A percentile compares a stretch with the other conserved stretches of the same genome.
These are phyloP conservation scores for Camellia sinensis DNA, from an alignment of 148 eudicot genomes.

Conservation along the genomic window DNA sequence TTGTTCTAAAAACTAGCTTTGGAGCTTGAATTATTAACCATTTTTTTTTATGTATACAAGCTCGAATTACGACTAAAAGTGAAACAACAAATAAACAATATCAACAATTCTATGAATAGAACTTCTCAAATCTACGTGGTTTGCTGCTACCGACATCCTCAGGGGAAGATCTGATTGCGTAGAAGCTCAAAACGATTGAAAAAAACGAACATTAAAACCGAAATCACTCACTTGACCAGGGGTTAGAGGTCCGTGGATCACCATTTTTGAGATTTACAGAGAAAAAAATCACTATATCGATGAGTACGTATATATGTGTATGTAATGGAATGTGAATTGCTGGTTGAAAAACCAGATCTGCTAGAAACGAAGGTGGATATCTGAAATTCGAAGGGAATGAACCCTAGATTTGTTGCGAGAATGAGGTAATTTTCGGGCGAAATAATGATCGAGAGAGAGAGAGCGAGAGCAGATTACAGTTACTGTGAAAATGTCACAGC, in stretches of 20 bases:
- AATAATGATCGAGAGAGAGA: neutral
- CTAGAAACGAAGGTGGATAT: neutral
- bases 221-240: slow-evolving; percentile 45
- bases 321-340: neutral
- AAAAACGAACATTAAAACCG: neutral
- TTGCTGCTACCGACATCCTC: neutral
- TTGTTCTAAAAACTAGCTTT: neutral
- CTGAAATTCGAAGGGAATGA: neutral
- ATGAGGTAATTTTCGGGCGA: neutral
- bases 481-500: neutral
- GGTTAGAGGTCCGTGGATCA: slow-evolving; percentile 37
- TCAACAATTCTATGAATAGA: neutral
- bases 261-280: slow-evolving; percentile 17
- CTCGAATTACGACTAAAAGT: neutral
- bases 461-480: neutral
- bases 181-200: neutral
- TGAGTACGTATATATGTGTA: neutral
- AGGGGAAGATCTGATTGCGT: neutral
- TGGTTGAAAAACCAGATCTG: slow-evolving; percentile 12
- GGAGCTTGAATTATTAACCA: neutral
- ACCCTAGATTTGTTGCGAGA: slow-evolving; percentile 13
- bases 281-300: neutral
- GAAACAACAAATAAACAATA: neutral
- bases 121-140: neutral
- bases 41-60: too few relatives aligned